Percentiles rank a stretch among this genome's conserved stretches.
phyloP scores from a whole-genome alignment of 2,329 filamentous ascomycete genomes.

The Xylariaceae sp. region DNA sequence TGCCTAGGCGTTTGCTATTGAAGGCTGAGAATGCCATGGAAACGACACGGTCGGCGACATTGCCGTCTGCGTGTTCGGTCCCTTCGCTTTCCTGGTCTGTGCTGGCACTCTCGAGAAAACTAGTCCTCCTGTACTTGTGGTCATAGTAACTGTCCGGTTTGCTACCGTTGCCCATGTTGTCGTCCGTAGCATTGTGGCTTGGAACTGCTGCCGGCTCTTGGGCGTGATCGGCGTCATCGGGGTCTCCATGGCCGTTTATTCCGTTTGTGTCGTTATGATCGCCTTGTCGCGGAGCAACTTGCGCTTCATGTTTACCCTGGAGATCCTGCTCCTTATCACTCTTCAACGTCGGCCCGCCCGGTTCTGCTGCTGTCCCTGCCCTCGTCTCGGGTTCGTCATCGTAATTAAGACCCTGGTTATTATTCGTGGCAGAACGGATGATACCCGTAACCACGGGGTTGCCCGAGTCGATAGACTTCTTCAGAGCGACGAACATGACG shows the following conservation, averaged over 20 bases:
- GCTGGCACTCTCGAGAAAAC: not conserved
- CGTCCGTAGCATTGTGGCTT: not conserved
- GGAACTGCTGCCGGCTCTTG: too few relatives aligned
- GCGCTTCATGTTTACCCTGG: too few relatives aligned
- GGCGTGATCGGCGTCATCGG: too few relatives aligned
- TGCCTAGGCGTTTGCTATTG: not conserved
- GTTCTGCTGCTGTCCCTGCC: too few relatives aligned
- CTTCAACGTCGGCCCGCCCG: too few relatives aligned
- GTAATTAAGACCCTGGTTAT: slow-evolving; percentile 27
- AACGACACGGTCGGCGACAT: not conserved
- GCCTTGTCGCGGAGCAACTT: too few relatives aligned
- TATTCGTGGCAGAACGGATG: slow-evolving; percentile 24
- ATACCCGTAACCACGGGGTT: slow-evolving; percentile 26
- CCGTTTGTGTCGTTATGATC: too few relatives aligned
- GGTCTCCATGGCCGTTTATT: too few relatives aligned
- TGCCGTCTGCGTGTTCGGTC: not conserved
- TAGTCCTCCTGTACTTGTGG: not conserved
- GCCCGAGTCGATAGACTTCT: slow-evolving; percentile 27
- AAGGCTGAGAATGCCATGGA: not conserved
- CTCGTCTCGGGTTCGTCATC: slow-evolving; percentile 18
- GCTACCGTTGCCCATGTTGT: slow-evolving; percentile 2
- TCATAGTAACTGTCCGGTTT: not conserved
- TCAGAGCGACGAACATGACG: slow-evolving; percentile 27
- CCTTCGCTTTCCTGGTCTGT: not conserved
- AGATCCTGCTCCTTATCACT: not conserved